phyloP scores from a whole-genome alignment of 2,329 filamentous ascomycete species.

The Pseudocercospora cruenta region DNA sequence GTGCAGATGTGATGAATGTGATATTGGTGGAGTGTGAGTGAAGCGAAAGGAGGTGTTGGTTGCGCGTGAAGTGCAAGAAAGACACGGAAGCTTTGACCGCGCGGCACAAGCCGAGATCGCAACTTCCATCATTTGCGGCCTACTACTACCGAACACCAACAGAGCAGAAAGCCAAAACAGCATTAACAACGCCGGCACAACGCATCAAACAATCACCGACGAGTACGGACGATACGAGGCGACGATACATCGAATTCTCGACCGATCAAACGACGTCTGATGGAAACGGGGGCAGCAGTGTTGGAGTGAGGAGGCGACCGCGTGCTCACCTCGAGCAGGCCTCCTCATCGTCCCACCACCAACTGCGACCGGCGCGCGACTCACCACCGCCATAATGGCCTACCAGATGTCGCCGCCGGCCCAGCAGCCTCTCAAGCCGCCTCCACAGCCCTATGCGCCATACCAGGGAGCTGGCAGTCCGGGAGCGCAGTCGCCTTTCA shows the following conservation, averaged over 20 bases:
- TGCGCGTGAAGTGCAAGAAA: conserved; percentile 1
- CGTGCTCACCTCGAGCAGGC: conserved; percentile 19
- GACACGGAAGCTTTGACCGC: conserved; percentile 8
- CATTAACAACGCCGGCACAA: conserved; percentile 7
- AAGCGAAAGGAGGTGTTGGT: background rate
- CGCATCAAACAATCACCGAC: background rate
- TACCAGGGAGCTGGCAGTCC: conserved; percentile 56
- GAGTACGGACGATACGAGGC: conserved; percentile 8
- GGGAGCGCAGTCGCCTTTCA: conserved; percentile 41
- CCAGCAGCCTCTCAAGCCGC: conserved; percentile 28
- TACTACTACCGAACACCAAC: conserved; percentile 7
- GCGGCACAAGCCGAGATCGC: conserved; percentile 5
- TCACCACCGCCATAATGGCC: conserved; percentile 27
- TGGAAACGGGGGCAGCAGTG: conserved; percentile 18
- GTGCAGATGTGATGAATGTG: background rate
- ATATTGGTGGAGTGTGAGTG: background rate
- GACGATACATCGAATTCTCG: background rate
- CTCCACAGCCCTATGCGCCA: conserved; percentile 35
- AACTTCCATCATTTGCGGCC: conserved; percentile 1
- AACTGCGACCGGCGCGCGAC: conserved; percentile 8
- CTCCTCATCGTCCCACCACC: conserved; percentile 14
- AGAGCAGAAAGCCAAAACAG: conserved; percentile 8
- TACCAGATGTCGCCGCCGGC: conserved; percentile 38
- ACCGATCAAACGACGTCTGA: conserved; percentile 19
- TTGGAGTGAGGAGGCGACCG: conserved; percentile 27